phyloP scores from a whole-genome alignment of 495 filamentous ascomycete species.

The Xylaria telfairii region DNA sequence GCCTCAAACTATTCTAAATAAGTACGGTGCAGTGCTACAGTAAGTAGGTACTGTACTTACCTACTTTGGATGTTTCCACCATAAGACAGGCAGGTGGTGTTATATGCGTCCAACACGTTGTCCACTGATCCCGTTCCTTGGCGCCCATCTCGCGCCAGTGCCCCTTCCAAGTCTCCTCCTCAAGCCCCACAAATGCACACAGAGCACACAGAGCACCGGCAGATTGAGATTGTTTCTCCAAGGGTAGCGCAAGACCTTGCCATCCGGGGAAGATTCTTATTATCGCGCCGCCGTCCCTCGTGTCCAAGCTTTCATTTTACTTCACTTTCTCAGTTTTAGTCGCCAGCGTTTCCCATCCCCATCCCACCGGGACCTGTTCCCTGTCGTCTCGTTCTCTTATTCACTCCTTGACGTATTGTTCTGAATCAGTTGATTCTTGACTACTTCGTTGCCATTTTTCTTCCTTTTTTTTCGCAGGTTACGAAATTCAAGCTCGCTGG shows the following conservation, averaged over 20 bases:
- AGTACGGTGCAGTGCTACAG: no score
- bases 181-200: conserved; percentile 11
- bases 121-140: conserved; percentile 20
- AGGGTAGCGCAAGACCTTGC: conserved; percentile 20
- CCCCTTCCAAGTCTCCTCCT: conserved; percentile 6
- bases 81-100: background rate
- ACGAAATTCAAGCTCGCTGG: conserved; percentile 26
- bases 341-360: conserved; percentile 12
- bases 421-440: conserved; percentile 23
- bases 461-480: conserved; percentile 18
- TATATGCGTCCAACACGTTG: conserved; percentile 3
- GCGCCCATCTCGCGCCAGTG: background rate
- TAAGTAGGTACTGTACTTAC: background rate
- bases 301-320: conserved; percentile 6
- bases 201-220: conserved; percentile 5
- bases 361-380: conserved; percentile 19
- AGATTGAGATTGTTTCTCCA: conserved; percentile 21
- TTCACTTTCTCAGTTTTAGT: conserved; percentile 20
- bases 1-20: no score
- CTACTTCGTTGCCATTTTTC: conserved; percentile 1
- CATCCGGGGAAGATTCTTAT: conserved; percentile 31
- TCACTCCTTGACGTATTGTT: conserved; percentile 28
- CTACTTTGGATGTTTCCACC: background rate
- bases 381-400: conserved; percentile 24
- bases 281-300: conserved; percentile 22